Base-by-base conservation (phyloP, 306 rosid genomes). In the Lathyrus sativus region DNA sequence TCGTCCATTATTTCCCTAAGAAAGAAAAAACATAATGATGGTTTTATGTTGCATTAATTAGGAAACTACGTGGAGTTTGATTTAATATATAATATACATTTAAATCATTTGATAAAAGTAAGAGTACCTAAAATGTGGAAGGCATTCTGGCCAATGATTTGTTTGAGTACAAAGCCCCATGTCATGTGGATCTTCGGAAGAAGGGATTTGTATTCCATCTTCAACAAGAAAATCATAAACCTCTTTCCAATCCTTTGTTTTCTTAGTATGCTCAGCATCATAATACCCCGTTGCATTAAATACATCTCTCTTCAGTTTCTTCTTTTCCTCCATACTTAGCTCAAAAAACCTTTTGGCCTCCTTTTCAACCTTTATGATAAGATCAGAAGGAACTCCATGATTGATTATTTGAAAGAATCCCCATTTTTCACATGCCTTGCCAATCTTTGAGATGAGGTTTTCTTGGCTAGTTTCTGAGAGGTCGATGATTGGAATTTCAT, bases 181-280 rank as follows among this genome's bases (percentile, higher is more conserved):
- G 18, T 85, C 89, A 33, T 81, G 56, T 0, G 73, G 78, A 4
- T 85, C 83, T 13, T 55, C 83, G 5, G 96, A 83, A 28, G 86
- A 87, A 0, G 96, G 89, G 5, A 90, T 22, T 7, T 56, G 29
- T 9, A 83, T 58, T 3, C 39, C 61, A 51, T 86, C 78, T 8
- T 74, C 49, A 31, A 85, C 86, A 76, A 82, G 74, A 76, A 48
- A 93, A 79, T 88, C 99, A 75, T 83, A 93, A 0, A 85, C 87
- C 57, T 90, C 96, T 78, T 93, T 93, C 98, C 98, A 91, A 7
- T 91, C 96, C 68, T 89, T 89, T 0, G 87, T 90, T 7, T 91
- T 85, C 59, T 91, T 89, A 0, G 96, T 91, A 70, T 83, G 64
- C 72, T 91, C 97, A 3, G 83, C 69, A 37, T 91, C 97, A 54